Evolutionary conservation across 2,329 filamentous ascomycete genomes (phyloP).

Genomic region (Paecilomyces fulvus): DNA sequence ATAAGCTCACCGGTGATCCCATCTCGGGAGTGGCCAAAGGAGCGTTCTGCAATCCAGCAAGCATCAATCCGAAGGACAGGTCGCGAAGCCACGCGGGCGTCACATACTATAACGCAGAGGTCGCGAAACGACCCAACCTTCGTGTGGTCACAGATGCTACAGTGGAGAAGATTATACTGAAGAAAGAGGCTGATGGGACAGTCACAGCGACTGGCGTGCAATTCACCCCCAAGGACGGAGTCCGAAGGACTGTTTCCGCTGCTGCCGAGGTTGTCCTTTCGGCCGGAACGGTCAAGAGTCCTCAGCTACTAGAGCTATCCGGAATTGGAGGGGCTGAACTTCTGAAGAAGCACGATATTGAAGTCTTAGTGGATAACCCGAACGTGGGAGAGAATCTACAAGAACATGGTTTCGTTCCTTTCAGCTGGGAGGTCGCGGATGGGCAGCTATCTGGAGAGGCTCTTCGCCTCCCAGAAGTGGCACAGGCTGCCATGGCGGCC

Average conservation of each 20-base stretch:
- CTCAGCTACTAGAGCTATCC: slow-evolving; percentile 39
- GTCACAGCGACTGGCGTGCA: slow-evolving; percentile 34
- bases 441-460: slow-evolving; percentile 1
- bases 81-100: slow-evolving; percentile 11
- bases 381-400: slow-evolving; percentile 34
- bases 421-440: slow-evolving; percentile 3
- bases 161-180: slow-evolving; percentile 8
- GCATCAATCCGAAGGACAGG: slow-evolving; percentile 10
- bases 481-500: slow-evolving; percentile 2
- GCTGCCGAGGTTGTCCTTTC: slow-evolving; percentile 41
- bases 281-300: slow-evolving; percentile 38
- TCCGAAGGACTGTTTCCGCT: slow-evolving; percentile 1
- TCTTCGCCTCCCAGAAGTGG: slow-evolving; percentile 1
- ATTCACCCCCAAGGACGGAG: slow-evolving; percentile 20
- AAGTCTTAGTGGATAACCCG: slow-evolving; percentile 26
- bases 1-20: slow-evolving; percentile 12
- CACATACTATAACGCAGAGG: slow-evolving; percentile 7
- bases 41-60: slow-evolving; percentile 25
- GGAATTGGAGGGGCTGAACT: slow-evolving; percentile 34
- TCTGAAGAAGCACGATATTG: slow-evolving; percentile 27
- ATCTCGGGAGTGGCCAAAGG: slow-evolving; percentile 31
- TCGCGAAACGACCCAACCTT: slow-evolving; percentile 8
- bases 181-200: neutral
- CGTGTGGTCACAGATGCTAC: slow-evolving; percentile 9
- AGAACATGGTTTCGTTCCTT: slow-evolving; percentile 11